Base-by-base conservation (phyloP, 305 asterid genomes). In the Salvia sclarea region DNA sequence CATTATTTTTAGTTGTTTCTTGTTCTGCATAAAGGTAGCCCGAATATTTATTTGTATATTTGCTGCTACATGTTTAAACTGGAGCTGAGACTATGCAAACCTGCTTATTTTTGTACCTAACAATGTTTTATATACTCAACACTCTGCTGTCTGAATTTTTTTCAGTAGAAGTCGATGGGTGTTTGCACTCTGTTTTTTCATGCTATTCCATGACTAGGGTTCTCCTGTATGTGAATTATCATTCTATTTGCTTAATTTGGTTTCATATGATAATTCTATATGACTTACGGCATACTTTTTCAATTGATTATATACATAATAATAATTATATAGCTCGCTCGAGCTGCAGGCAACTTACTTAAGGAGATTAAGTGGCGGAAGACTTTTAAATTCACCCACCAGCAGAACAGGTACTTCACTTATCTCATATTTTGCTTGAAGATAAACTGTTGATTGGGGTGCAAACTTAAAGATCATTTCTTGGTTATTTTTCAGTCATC, bases 371-470 rank as follows among this genome's bases (percentile, higher is more conserved):
- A 17, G 53, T 30, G 45, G 64, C 54, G 72, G 57, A 56, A 68
- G 60, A 56, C 69, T 65, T 20, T 35, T 56, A 62, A 61, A 67
- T 31, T 69, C 74, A 30, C 37, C 54, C 53, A 53, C 70, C 70
- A 69, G 16, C 65, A 48, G 43, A 73, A 49, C 75, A 76, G 84
- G 81, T 76, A 56, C 52, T 45, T 63, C 30, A 56, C 52, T 45
- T 63, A 30, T 52, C 45, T 8, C 11, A 59, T 33, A 47, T 54
- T 56, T 35, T 50, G 14, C 35, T 56, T 59, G 50, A n/a, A 5
- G 30, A 43, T 67, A 14, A 38, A 18, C 55, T 66, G 14, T 52
- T 41, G 31, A 70, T 13, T 35, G 5, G 5, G 4, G n/a, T 61
- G 53, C 60, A 38, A 55, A 48, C 41, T 31, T 48, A 12, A 61